Conservation (phyloP, 441 rosid species). For the Adansonia gregorii region DNA sequence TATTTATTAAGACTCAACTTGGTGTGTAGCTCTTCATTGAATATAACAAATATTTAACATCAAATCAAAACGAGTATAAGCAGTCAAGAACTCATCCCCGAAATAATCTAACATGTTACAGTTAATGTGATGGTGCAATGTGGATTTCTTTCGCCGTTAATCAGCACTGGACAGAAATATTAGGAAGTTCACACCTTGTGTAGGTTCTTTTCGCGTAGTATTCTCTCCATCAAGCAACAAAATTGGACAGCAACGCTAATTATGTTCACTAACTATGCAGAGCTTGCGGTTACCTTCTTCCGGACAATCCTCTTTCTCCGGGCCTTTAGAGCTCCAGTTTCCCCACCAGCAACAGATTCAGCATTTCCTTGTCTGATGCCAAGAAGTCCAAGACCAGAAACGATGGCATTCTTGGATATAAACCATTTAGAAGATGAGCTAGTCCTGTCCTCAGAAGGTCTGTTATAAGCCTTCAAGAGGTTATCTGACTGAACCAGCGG, state of each 20-base stretch:
- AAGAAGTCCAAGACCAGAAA: conserved; percentile 78
- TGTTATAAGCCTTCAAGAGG: conserved; percentile 71
- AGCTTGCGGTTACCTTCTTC: conserved; percentile 71
- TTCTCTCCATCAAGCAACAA: conserved; percentile 35
- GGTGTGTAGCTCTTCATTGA: neutral
- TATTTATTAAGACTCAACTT: neutral
- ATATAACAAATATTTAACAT: conserved; percentile 22
- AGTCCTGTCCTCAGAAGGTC: conserved; percentile 51
- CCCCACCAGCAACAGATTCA: conserved; percentile 44
- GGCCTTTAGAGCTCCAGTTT: conserved; percentile 61
- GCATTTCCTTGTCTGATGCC: conserved; percentile 73
- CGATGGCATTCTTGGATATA: conserved; percentile 77
- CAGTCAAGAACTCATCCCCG: conserved; percentile 20
- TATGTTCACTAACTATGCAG: conserved; percentile 34
- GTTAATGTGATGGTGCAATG: conserved; percentile 9
- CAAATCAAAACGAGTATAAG: neutral
- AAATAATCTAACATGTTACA: conserved; percentile 7
- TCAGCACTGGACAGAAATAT: conserved; percentile 5
- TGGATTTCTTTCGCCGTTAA: neutral
- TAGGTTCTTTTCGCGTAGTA: neutral
- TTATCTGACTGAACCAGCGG: conserved; percentile 80
- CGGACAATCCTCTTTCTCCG: conserved; percentile 86
- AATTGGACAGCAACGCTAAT: conserved; percentile 34
- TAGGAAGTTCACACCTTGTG: conserved; percentile 6
- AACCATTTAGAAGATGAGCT: conserved; percentile 72